Evolutionary conservation across 305 asterid species (phyloP).

Genomic region (Fraxinus sp.): DNA sequence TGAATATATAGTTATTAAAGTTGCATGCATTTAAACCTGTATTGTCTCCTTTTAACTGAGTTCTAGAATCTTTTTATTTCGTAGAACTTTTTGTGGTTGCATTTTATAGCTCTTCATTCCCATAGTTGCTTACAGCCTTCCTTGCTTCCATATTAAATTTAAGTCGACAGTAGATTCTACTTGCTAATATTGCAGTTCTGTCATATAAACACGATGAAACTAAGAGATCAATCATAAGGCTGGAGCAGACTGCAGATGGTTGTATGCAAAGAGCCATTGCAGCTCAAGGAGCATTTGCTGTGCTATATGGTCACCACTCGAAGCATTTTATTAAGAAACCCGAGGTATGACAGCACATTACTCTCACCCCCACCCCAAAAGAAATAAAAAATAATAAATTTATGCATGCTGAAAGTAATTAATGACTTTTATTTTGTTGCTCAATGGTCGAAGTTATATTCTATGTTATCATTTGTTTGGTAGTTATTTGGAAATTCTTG

Average conservation of each 20-base stretch:
- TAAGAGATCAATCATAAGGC: slow-evolving; percentile 57
- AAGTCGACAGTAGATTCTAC: slow-evolving; percentile 10
- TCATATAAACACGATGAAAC: slow-evolving; percentile 44
- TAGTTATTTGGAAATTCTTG: not conserved
- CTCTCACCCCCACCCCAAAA: not conserved
- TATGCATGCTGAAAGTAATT: not conserved
- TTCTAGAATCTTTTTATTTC: not conserved
- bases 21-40: not conserved
- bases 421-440: not conserved
- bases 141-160: not conserved
- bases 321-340: slow-evolving; percentile 63
- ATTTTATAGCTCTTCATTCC: not conserved
- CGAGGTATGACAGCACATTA: slow-evolving; percentile 40
- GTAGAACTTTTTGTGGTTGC: slow-evolving; percentile 1
- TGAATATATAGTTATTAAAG: not conserved
- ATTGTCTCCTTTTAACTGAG: not conserved
- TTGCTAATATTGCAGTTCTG: slow-evolving; percentile 49
- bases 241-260: slow-evolving; percentile 74
- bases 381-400: not conserved
- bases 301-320: slow-evolving; percentile 50
- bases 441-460: not conserved
- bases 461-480: not conserved
- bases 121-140: slow-evolving; percentile 8
- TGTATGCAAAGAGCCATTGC: slow-evolving; percentile 53
- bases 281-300: slow-evolving; percentile 58